Evolutionary conservation across 768 basidiomycete species (phyloP).

Genomic region (Suillus subalutaceus): DNA sequence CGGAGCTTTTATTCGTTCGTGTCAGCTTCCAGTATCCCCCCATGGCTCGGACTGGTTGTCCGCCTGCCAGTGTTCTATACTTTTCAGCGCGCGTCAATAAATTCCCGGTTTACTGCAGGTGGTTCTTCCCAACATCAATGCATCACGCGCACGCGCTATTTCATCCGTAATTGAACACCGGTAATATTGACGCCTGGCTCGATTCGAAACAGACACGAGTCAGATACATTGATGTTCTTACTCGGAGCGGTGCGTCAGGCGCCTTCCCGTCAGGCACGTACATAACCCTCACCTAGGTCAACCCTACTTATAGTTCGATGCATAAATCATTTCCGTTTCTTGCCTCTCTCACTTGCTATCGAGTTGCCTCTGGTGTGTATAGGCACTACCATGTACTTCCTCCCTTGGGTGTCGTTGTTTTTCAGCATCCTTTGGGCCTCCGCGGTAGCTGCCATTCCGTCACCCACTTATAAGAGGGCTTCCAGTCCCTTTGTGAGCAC

Average conservation of each 20-base stretch:
- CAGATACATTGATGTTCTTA: slow-evolving; percentile 12
- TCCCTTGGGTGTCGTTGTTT: slow-evolving; percentile 31
- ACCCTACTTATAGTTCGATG: slow-evolving; percentile 22
- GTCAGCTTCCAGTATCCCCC: background rate
- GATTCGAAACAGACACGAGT: slow-evolving; percentile 1
- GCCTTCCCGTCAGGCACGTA: slow-evolving; percentile 21
- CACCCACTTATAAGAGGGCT: slow-evolving; percentile 33
- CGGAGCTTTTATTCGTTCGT: background rate
- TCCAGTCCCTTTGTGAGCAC: slow-evolving; percentile 47
- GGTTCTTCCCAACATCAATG: background rate
- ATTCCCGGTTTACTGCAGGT: background rate
- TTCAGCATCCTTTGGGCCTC: slow-evolving; percentile 35
- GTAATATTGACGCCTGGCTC: slow-evolving; percentile 5
- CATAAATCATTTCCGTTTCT: background rate
- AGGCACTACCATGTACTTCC: slow-evolving; percentile 36
- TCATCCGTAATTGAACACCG: slow-evolving; percentile 1
- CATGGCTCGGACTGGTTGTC: background rate
- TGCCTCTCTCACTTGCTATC: slow-evolving; percentile 6
- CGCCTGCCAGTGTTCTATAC: background rate
- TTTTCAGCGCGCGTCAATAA: background rate
- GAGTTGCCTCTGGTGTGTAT: slow-evolving; percentile 9
- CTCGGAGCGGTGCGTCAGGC: background rate
- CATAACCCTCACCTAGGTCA: slow-evolving; percentile 1
- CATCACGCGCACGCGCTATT: background rate
- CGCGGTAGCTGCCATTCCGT: slow-evolving; percentile 32